A percentile compares a stretch with the other conserved stretches of the same genome.
Conservation (phyloP, 2,329 filamentous ascomycete species). For the Trichoderma simmonsii region DNA sequence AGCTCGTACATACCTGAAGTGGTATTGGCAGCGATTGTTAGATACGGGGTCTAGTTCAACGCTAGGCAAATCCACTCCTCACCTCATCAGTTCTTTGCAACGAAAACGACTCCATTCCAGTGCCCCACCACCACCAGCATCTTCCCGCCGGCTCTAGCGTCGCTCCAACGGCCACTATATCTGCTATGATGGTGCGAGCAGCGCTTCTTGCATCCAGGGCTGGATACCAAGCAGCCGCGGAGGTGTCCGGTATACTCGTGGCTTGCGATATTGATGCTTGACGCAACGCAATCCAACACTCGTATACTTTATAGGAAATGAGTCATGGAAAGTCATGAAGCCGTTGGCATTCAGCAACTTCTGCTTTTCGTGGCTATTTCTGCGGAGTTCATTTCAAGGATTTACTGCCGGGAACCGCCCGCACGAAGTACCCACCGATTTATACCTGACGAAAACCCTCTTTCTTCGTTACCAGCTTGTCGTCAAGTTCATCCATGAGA, state of each 20-base stretch:
- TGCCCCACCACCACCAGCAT: conserved; percentile 7
- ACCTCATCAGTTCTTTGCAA: not conserved
- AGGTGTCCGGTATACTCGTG: not conserved
- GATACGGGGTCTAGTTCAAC: not conserved
- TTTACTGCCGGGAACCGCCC: not conserved
- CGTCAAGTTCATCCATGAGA: not conserved
- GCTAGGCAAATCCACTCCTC: not conserved
- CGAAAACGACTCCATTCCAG: not conserved
- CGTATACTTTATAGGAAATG: not conserved
- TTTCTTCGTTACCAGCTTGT: not conserved
- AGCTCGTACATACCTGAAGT: not conserved
- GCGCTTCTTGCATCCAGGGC: not conserved
- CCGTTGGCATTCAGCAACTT: not conserved
- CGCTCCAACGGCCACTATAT: not conserved
- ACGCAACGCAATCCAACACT: not conserved
- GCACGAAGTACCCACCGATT: not conserved
- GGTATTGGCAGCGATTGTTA: not conserved
- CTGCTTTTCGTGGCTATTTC: not conserved
- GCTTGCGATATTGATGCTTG: not conserved
- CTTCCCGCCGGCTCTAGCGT: conserved; percentile 10
- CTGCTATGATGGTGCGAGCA: not conserved
- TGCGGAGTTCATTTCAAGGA: not conserved
- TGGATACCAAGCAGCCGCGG: not conserved
- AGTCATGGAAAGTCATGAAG: not conserved
- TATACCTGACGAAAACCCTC: not conserved